Evolutionary conservation across 352 stramenopile species (phyloP), one percentile per base, ranked within the genome.

Genomic region (Phytophthora kernoviae): DNA sequence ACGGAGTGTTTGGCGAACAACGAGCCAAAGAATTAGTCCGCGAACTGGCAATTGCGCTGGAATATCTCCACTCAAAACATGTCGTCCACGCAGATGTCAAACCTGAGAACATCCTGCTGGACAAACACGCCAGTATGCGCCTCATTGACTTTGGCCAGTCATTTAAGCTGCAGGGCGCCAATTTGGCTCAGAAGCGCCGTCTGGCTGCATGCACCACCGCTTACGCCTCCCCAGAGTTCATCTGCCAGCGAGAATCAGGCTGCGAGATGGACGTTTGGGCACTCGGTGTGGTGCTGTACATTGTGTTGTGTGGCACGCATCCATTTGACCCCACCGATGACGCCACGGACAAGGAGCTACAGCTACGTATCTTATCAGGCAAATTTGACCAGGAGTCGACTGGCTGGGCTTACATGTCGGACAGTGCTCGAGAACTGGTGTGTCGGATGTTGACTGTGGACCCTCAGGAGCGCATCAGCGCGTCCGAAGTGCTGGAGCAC

Each of bases 131-230:
- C 22, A 58, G 51, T 14, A 64, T 98, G 21, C 69, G 78, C 12
- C 70, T 93, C 30, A 88, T 90, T 34, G 81, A 93, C 68, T 93
- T 93, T 70, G 83, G 83, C 8, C 77, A 98, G 32, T 88, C 86
- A 12, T 85, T 81, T 49, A 60, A 55, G 9, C 43, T 78, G 26
- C 40, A 72, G 3, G 57, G 66, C 11, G 22, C 40, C 18, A 64
- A 62, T 37, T 27, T 65, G 42, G 17, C 24, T 30, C 24, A 30
- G 24, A 30, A 30, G 24, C 24, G 57, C 20, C 33, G 15, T 20
- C 41, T 48, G 22, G 26, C 47, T 7, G 68, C 58, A 24, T 79
- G 65, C 43, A 81, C 77, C 4, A 68, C 58, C 0, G 73, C 70
- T 11, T 82, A 82, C 36, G 65, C 68, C 1, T 65, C 73, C n/a